Base-by-base conservation (phyloP, 805 yeast genomes). In the Wickerhamomyces queroliae region DNA sequence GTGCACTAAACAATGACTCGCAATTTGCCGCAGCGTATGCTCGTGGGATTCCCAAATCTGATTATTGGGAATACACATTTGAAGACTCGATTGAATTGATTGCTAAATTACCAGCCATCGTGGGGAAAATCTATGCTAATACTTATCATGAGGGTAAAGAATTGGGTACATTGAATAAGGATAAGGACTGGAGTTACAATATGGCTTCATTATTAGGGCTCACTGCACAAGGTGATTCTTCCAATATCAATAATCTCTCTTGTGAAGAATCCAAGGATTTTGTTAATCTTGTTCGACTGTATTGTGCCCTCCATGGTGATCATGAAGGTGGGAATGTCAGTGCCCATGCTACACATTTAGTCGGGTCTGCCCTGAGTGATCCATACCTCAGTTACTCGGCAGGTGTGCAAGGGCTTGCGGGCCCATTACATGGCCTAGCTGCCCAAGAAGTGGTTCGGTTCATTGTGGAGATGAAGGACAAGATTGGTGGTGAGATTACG, bases 311-410 rank as follows among this genome's bases (percentile, higher is more conserved):
- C 53, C 90, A 83, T 69, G 78, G 83, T 33, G 90, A 83, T 60
- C 90, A 82, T 64, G 90, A 82, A 67, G 90, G 90, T 63, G 91
- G 91, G 49, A 83, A 83, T 56, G 91, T 83, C 39, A 79, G 87
- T 41, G 87, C 90, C 25, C 91, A 83, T 67, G 69, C 90, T 48
- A 81, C 90, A 48, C 89, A 83, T 62, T 69, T 83, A 58, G 91
- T 85, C 30, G 93, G 93, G 37, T 80, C 88, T 26, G 90, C 95
- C 17, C 68, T 84, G 50, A 73, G 86, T 36, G 83, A 84, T 44
- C 89, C 93, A 45, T 82, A 67, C 68, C 68, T 84, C 52, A 78
- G 88, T 35, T 79, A 80, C 52, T 70, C 88, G 41, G 87, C 93
- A 30, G 93, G 93, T 50, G 69, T 84, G 49, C 78, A 79, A 62